Conservation (phyloP, 345 rosid genomes). For the Syzygium aqueum region DNA sequence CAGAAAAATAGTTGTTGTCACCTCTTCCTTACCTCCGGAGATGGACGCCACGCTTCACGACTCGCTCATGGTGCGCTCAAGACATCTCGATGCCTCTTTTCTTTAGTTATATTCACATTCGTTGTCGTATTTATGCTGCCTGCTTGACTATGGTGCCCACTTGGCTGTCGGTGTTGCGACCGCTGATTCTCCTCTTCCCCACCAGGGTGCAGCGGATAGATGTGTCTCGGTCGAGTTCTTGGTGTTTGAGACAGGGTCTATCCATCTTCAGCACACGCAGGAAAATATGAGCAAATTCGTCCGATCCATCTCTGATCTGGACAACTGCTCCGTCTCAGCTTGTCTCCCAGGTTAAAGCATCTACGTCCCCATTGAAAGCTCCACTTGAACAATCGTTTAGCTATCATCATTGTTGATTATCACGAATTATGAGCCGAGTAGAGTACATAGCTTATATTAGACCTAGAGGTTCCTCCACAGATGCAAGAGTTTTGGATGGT, state of each 20-base stretch:
- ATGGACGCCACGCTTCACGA: slow-evolving; percentile 27
- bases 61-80: slow-evolving; percentile 51
- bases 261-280: slow-evolving; percentile 37
- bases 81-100: neutral
- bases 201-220: slow-evolving; percentile 73
- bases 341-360: slow-evolving; percentile 48
- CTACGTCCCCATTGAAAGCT: neutral
- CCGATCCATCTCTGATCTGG: slow-evolving; percentile 67
- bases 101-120: neutral
- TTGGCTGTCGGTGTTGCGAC: neutral
- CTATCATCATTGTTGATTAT: neutral
- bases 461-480: slow-evolving; percentile 26
- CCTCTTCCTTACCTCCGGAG: slow-evolving; percentile 43
- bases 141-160: neutral
- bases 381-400: neutral
- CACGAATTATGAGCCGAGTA: neutral
- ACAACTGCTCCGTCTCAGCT: slow-evolving; percentile 62
- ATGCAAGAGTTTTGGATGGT: slow-evolving; percentile 46
- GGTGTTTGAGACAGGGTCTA: slow-evolving; percentile 43
- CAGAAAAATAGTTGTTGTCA: slow-evolving; percentile 61
- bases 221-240: slow-evolving; percentile 72
- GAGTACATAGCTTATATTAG: neutral
- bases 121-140: neutral
- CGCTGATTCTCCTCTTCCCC: neutral
- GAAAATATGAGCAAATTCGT: slow-evolving; percentile 39